A percentile compares a stretch with the other conserved stretches of the same genome.
phyloP scores from a whole-genome alignment of 2,329 filamentous ascomycete species.

The Dactylellina cionopaga region DNA sequence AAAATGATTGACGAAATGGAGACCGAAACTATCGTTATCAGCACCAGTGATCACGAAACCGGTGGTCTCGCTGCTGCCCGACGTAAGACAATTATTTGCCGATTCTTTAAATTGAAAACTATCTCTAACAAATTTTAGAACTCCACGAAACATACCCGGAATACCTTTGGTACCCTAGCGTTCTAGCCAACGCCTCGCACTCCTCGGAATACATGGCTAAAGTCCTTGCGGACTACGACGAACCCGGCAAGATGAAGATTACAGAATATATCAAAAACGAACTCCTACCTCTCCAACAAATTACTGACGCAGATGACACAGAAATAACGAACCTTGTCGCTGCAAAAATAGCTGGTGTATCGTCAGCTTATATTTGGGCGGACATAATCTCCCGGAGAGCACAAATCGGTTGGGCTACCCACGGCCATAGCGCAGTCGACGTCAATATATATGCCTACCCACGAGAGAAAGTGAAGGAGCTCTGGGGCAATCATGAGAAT shows the following conservation, averaged over 20 bases:
- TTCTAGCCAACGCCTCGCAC: constrained; percentile 81
- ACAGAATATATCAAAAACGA: constrained; percentile 73
- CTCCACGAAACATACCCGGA: constrained; percentile 71
- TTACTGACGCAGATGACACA: constrained; percentile 74
- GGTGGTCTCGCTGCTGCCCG: constrained; percentile 85
- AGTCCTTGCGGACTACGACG: constrained; percentile 65
- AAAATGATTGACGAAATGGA: constrained; percentile 82
- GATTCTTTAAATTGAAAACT: background rate
- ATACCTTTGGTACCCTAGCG: constrained; percentile 82
- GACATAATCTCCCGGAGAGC: constrained; percentile 88
- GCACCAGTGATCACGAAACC: constrained; percentile 95
- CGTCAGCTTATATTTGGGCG: constrained; percentile 73
- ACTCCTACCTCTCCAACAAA: constrained; percentile 75
- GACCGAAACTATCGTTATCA: constrained; percentile 81
- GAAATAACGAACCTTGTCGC: constrained; percentile 76
- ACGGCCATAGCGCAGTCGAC: constrained; percentile 91
- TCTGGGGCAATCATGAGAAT: constrained; percentile 92
- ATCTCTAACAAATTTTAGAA: constrained; percentile 61
- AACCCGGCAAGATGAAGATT: constrained; percentile 63
- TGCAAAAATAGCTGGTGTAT: constrained; percentile 65
- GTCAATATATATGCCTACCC: constrained; percentile 95
- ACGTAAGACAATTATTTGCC: constrained; percentile 66
- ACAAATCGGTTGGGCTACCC: constrained; percentile 91
- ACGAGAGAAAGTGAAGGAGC: constrained; percentile 68
- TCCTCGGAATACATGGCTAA: constrained; percentile 75